A percentile compares a stretch with the other conserved stretches of the same genome.
phyloP scores from a whole-genome alignment of 2,329 filamentous ascomycete species.

The Colletotrichum cereale region DNA sequence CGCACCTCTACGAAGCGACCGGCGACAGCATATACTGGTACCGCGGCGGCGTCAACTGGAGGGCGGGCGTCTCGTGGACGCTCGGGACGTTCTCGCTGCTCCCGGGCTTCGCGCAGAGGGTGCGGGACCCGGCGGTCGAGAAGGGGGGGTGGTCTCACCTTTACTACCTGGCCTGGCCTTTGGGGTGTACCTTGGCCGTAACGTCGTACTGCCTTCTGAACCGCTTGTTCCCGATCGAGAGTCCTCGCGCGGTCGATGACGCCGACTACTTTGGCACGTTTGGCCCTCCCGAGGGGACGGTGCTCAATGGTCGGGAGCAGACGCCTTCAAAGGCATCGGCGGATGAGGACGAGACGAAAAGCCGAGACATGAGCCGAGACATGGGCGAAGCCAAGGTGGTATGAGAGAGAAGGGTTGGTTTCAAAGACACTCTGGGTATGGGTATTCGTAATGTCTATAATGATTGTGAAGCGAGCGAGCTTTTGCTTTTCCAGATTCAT shows the following conservation, averaged over 20 bases:
- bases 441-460: neutral
- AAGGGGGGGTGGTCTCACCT: slow-evolving; percentile 45
- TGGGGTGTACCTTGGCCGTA: slow-evolving; percentile 42
- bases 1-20: slow-evolving; percentile 48
- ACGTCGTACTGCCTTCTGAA: slow-evolving; percentile 42
- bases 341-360: neutral
- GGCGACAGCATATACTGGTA: slow-evolving; percentile 44
- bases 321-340: neutral
- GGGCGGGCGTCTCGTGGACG: slow-evolving; percentile 41
- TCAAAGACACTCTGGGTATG: neutral
- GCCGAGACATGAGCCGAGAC: neutral
- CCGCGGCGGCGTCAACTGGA: slow-evolving; percentile 43
- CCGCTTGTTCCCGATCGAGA: slow-evolving; percentile 41
- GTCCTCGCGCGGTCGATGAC: slow-evolving; percentile 43
- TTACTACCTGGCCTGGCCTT: slow-evolving; percentile 46
- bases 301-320: slow-evolving; percentile 13
- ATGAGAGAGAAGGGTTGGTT: neutral
- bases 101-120: slow-evolving; percentile 44
- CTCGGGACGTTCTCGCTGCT: slow-evolving; percentile 43
- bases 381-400: slow-evolving; percentile 5
- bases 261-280: slow-evolving; percentile 47
- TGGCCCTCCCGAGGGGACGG: slow-evolving; percentile 28
- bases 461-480: neutral
- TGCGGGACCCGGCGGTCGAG: slow-evolving; percentile 34
- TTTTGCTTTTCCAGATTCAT: neutral